Percentiles rank a stretch among this genome's conserved stretches.
These are phyloP conservation scores for Coemansia sp. DNA, from an alignment of 371 early-diverging fungal species.

Conservation along the genomic window DNA sequence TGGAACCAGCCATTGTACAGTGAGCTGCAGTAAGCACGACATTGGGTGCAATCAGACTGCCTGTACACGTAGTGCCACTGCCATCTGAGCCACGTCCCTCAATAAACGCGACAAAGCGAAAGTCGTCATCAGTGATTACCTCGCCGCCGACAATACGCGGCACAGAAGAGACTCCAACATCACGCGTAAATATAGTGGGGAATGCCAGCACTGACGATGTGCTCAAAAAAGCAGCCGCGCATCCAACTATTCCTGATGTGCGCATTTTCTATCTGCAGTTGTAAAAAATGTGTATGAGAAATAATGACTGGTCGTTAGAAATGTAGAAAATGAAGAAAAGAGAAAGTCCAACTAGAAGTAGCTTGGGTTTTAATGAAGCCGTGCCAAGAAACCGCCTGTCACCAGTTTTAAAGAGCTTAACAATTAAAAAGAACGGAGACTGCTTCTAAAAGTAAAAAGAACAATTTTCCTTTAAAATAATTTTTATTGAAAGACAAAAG, in stretches of 20 bases:
- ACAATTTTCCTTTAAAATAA: not conserved
- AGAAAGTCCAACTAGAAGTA: not conserved
- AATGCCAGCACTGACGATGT: not conserved
- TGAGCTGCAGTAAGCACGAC: slow-evolving; percentile 50
- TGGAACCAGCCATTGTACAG: slow-evolving; percentile 14
- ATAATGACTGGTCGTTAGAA: not conserved
- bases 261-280: not conserved
- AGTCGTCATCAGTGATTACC: not conserved
- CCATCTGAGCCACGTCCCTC: not conserved
- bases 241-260: not conserved
- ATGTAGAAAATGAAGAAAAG: not conserved
- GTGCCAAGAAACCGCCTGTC: not conserved
- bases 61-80: slow-evolving; percentile 35
- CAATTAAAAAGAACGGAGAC: not conserved
- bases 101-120: slow-evolving; percentile 23
- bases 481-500: not conserved
- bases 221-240: not conserved
- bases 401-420: not conserved
- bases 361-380: not conserved
- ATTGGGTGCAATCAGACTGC: slow-evolving; percentile 48
- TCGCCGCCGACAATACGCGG: slow-evolving; percentile 30
- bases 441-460: not conserved
- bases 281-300: not conserved
- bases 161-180: not conserved
- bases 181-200: not conserved